Percentiles rank a stretch among this genome's conserved stretches.
phyloP scores from a whole-genome alignment of 805 yeast genomes.

The Candida patagonica region DNA sequence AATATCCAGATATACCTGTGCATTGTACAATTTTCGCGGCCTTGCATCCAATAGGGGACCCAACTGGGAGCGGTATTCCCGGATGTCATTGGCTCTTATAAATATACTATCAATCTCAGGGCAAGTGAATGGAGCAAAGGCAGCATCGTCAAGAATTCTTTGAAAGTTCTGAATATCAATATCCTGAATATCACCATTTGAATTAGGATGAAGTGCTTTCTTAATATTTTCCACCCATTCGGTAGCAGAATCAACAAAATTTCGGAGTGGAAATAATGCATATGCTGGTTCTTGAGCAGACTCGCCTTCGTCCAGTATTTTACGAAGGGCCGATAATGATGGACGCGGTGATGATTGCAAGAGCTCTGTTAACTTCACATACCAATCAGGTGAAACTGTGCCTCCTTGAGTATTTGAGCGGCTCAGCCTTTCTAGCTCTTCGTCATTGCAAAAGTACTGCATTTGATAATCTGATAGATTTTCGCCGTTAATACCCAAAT shows the following conservation, averaged over 20 bases:
- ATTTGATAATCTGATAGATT: conserved; percentile 4
- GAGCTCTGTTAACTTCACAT: conserved; percentile 33
- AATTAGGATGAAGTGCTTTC: conserved; percentile 40
- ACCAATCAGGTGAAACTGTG: conserved; percentile 45
- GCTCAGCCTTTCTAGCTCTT: conserved; percentile 34
- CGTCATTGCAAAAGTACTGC: conserved; percentile 37
- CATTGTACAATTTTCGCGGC: conserved; percentile 8
- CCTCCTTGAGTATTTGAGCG: conserved; percentile 25
- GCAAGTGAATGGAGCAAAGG: conserved; percentile 40
- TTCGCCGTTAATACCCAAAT: conserved; percentile 3
- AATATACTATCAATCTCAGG: conserved; percentile 53
- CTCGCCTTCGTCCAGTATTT: conserved; percentile 47
- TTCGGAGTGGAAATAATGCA: conserved; percentile 31
- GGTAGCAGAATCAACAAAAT: conserved; percentile 37
- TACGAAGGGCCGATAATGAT: conserved; percentile 36
- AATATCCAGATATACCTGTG: conserved; percentile 43
- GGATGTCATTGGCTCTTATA: conserved; percentile 44
- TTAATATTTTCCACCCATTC: conserved; percentile 50
- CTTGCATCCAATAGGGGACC: background rate
- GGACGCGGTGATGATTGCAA: conserved; percentile 38
- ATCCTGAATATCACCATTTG: conserved; percentile 35
- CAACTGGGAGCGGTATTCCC: conserved; percentile 18
- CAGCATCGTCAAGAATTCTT: conserved; percentile 37
- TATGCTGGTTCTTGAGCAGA: conserved; percentile 35
- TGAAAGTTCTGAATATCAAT: conserved; percentile 30